Evolutionary conservation across 2,329 filamentous ascomycete genomes (phyloP).

Genomic region (Colletotrichum sublineola): DNA sequence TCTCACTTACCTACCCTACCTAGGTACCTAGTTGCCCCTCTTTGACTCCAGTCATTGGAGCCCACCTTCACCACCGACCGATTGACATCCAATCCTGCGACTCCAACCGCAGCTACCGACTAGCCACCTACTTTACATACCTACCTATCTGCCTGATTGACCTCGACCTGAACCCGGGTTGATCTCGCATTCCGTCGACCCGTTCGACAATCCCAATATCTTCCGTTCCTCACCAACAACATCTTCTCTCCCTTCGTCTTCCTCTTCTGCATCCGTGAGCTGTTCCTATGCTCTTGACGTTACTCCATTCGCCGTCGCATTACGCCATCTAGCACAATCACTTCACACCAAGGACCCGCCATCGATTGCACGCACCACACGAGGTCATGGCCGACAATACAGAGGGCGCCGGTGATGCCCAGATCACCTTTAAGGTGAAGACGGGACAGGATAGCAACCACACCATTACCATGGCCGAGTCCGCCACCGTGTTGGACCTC

Average conservation of each 20-base stretch:
- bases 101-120: conserved; percentile 36
- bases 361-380: conserved; percentile 9
- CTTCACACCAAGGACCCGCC: conserved; percentile 4
- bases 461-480: conserved; percentile 82
- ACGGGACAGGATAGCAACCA: conserved; percentile 92
- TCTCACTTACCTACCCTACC: not conserved
- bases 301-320: conserved; percentile 14
- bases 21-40: conserved; percentile 29
- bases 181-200: conserved; percentile 21
- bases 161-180: conserved; percentile 11
- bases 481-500: conserved; percentile 84
- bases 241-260: not conserved
- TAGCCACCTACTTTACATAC: conserved; percentile 21
- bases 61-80: conserved; percentile 25
- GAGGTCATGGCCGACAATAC: conserved; percentile 74
- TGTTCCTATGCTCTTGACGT: not conserved
- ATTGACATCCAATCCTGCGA: conserved; percentile 25
- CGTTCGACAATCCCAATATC: conserved; percentile 26
- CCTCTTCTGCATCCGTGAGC: conserved; percentile 6
- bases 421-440: conserved; percentile 97
- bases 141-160: conserved; percentile 26
- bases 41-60: conserved; percentile 24
- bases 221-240: conserved; percentile 9
- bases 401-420: conserved; percentile 73
- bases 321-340: conserved; percentile 7